phyloP scores from a whole-genome alignment of 495 filamentous ascomycete genomes.

The Hypoxylon subgilvum region DNA sequence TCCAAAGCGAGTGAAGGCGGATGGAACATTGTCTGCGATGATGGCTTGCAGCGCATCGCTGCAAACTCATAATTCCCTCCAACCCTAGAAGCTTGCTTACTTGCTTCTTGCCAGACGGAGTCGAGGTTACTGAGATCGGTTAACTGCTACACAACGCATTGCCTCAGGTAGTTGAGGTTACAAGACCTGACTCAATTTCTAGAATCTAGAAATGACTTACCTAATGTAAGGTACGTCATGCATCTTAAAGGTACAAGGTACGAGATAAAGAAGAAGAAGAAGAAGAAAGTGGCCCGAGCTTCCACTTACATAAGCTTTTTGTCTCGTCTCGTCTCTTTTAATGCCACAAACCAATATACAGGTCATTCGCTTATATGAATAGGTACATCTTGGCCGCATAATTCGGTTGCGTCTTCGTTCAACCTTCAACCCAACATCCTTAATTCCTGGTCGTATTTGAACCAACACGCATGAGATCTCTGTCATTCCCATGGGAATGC shows the following conservation, averaged over 20 bases:
- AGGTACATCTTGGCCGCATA: constrained; percentile 4
- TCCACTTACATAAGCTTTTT: no score
- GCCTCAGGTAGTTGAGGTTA: no score
- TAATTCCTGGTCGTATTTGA: neutral
- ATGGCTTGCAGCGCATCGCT: constrained; percentile 15
- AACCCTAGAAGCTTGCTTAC: neutral
- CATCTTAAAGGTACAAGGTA: no score
- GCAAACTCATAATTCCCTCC: constrained; percentile 24
- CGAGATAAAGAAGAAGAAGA: no score
- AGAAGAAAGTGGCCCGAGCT: no score
- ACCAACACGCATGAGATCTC: constrained; percentile 4
- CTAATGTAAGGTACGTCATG: no score
- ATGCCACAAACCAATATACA: neutral
- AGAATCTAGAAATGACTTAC: no score
- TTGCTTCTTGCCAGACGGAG: neutral
- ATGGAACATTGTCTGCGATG: neutral
- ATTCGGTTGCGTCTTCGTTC: constrained; percentile 25
- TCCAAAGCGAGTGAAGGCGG: neutral
- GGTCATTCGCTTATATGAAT: neutral
- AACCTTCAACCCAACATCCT: constrained; percentile 2
- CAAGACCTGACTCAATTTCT: no score
- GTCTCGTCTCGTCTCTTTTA: no score
- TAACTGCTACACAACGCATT: no score
- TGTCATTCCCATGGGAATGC: no score
- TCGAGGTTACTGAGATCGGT: neutral